Base-by-base conservation (phyloP, 2,329 filamentous ascomycete species). In the Neofusicoccum ribis region DNA sequence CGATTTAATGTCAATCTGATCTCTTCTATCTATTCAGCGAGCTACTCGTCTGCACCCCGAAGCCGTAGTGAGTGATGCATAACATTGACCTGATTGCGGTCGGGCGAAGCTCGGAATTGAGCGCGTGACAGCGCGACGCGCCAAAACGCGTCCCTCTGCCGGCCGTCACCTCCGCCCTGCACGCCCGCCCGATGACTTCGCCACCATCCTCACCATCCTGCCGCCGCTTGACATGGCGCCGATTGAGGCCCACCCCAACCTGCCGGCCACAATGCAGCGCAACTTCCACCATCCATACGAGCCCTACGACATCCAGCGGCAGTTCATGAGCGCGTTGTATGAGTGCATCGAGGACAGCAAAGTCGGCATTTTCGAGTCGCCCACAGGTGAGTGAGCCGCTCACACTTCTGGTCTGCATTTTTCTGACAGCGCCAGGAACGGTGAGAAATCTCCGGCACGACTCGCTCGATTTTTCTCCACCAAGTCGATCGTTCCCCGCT, bases 291-390 rank as follows among this genome's bases (percentile, higher is more conserved):
- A 97, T 74, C 93, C 93, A 0, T 97, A 89, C 75, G 86, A 88
- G 36, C 93, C 93, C 0, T 97, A 97, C 76, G 85, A 91, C 61
- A 95, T 97, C 49, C 93, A 97, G 73, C 83, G 89, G 50, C 83
- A 94, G 70, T 96, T 97, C 73, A 97, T 97, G 93, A 88, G 84
- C 69, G 86, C 90, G 0, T 84, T 95, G 5, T 97, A 96, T 74
- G 80, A 87, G 58, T 91, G 92, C 67, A 85, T 97, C 31, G 88
- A 96, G 70, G 77, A 90, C 47, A 89, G 91, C 8, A 91, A 93
- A 72, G 84, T 97, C 52, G 93, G 91, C 36, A 93, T 97, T 49
- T 89, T 97, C 51, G 93, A 97, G 74, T 96, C 92, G 51, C 93
- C 93, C n/a, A 97, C 93, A 47, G 93, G 93, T 76, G 90, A 87